Evolutionary conservation across 2,329 filamentous ascomycete genomes (phyloP).

Genomic region (Penicillium sp.): DNA sequence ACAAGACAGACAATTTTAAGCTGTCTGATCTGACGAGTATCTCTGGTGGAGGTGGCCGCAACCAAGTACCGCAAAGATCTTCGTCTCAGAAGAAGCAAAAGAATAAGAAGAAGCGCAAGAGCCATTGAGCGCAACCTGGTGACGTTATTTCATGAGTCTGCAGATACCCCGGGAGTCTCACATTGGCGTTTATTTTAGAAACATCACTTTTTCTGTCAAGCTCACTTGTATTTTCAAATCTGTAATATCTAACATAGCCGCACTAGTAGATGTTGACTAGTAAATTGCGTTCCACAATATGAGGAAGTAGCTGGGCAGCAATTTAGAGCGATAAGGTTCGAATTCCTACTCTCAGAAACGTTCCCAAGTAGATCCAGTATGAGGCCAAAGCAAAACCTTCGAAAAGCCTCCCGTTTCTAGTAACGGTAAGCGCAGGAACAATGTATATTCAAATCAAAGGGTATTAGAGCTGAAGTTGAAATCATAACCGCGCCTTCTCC

Average conservation of each 20-base stretch:
- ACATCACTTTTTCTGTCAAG: background rate
- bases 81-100: conserved; percentile 3
- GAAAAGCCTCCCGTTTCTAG: background rate
- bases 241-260: no score
- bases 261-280: no score
- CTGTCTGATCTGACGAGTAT: conserved; percentile 31
- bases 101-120: conserved; percentile 26
- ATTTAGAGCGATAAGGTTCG: no score
- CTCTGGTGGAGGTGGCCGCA: conserved; percentile 22
- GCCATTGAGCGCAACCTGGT: background rate
- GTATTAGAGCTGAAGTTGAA: background rate
- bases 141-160: conserved; percentile 1
- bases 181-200: conserved; percentile 12
- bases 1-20: conserved; percentile 11
- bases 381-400: background rate
- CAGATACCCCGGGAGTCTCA: conserved; percentile 4
- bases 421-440: background rate
- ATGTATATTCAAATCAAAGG: background rate
- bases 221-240: background rate
- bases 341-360: background rate
- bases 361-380: background rate
- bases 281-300: no score
- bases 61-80: background rate
- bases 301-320: no score
- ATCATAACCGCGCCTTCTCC: conserved; percentile 57